Conservation (phyloP, 2,329 filamentous ascomycete species). For the Aspergillus phoenicis region DNA sequence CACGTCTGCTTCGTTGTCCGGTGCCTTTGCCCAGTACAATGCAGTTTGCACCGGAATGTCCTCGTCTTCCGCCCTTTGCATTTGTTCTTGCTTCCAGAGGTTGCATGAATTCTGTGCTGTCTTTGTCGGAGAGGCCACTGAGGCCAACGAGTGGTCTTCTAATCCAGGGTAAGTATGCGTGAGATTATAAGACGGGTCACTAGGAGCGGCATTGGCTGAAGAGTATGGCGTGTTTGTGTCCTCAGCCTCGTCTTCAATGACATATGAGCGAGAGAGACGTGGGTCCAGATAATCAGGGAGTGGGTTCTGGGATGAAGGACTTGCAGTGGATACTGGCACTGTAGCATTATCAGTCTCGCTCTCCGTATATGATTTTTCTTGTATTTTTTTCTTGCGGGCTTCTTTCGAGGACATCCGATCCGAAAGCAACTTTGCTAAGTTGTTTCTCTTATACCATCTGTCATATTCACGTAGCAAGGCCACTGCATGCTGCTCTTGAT, state of each 20-base stretch:
- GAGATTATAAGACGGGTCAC: not conserved
- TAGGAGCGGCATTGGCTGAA: constrained; percentile 12
- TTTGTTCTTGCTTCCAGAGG: constrained; percentile 24
- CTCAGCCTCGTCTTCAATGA: constrained; percentile 7
- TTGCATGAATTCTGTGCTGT: not conserved
- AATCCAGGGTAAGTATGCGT: not conserved
- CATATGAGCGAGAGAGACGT: constrained; percentile 26
- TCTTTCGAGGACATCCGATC: constrained; percentile 78
- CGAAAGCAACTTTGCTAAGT: constrained; percentile 72
- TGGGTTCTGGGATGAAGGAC: constrained; percentile 2
- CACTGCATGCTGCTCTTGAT: constrained; percentile 67
- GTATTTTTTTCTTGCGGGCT: constrained; percentile 57
- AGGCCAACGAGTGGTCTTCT: constrained; percentile 5
- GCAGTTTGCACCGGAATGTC: constrained; percentile 12
- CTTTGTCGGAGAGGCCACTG: constrained; percentile 7
- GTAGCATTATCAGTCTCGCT: constrained; percentile 12
- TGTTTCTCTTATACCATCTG: constrained; percentile 73
- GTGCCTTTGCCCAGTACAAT: constrained; percentile 14
- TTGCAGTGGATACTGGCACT: not conserved
- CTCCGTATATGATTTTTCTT: constrained; percentile 8
- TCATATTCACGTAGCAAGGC: constrained; percentile 69
- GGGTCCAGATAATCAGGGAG: constrained; percentile 33
- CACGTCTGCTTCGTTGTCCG: constrained; percentile 6
- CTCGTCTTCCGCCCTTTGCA: constrained; percentile 20
- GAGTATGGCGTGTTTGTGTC: constrained; percentile 6